Evolutionary conservation across 441 rosid species (phyloP).

Genomic region (Brassica balearica): DNA sequence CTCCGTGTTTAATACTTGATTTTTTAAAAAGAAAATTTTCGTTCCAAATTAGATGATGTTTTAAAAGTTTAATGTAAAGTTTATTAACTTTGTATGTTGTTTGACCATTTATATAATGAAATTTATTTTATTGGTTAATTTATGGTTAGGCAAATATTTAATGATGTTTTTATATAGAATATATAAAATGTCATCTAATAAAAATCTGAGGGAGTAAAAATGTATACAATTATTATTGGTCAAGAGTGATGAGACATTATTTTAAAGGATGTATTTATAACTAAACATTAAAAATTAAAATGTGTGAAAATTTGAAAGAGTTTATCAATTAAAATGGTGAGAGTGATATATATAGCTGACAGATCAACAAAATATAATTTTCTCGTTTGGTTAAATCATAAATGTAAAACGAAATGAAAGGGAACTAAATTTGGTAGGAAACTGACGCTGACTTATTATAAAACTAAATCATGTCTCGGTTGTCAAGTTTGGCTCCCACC

Average conservation of each 20-base stretch:
- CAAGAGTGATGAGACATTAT: neutral
- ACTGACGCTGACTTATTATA: slow-evolving; percentile 6
- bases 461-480: neutral
- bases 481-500: slow-evolving; percentile 18
- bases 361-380: neutral
- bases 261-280: neutral
- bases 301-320: neutral
- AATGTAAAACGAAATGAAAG: neutral
- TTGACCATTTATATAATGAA: neutral
- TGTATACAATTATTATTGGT: neutral
- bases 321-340: neutral
- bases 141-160: neutral
- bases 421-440: slow-evolving; percentile 8
- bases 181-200: neutral
- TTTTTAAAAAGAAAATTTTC: too few relatives aligned
- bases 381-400: neutral
- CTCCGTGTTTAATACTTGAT: too few relatives aligned
- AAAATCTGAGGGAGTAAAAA: neutral
- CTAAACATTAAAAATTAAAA: neutral
- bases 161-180: too few relatives aligned
- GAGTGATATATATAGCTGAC: neutral
- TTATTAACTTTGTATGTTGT: neutral
- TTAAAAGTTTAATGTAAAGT: too few relatives aligned
- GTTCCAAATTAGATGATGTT: neutral
- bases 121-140: neutral